phyloP scores from a whole-genome alignment of 768 basidiomycete genomes.

The Coprinopsis marcescibilis region DNA sequence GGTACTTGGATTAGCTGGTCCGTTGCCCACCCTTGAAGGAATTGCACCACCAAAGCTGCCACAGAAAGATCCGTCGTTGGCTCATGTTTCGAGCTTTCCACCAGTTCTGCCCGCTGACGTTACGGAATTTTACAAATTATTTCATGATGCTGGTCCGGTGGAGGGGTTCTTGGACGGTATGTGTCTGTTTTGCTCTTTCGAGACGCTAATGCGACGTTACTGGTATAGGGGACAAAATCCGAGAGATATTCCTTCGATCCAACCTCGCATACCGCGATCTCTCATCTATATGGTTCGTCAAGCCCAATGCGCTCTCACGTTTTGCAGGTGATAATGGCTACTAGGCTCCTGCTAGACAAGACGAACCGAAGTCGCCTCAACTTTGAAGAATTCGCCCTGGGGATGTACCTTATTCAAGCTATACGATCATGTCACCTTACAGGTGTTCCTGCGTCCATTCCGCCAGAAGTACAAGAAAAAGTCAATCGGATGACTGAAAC shows the following conservation, averaged over 20 bases:
- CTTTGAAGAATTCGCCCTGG: conserved; percentile 61
- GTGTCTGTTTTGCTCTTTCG: conserved; percentile 4
- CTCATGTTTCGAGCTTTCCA: conserved; percentile 32
- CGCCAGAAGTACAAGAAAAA: conserved; percentile 24
- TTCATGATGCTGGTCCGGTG: conserved; percentile 42
- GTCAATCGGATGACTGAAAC: conserved; percentile 12
- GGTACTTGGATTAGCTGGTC: conserved; percentile 38
- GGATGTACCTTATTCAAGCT: conserved; percentile 58
- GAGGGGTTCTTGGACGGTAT: conserved; percentile 52
- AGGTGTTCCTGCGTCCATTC: conserved; percentile 26
- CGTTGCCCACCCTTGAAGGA: conserved; percentile 34
- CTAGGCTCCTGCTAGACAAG: conserved; percentile 59
- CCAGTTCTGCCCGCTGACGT: conserved; percentile 46
- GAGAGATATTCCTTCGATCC: conserved; percentile 59
- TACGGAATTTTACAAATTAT: conserved; percentile 49
- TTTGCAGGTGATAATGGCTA: neutral
- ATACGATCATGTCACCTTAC: conserved; percentile 28
- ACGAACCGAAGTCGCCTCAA: conserved; percentile 56
- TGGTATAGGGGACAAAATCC: conserved; percentile 52
- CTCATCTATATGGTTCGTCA: conserved; percentile 52
- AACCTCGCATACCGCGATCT: conserved; percentile 54
- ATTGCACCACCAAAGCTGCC: conserved; percentile 15
- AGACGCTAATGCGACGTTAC: conserved; percentile 1
- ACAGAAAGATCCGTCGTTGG: conserved; percentile 8
- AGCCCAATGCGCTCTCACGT: neutral